Percentiles rank a stretch among this genome's conserved stretches.
Evolutionary conservation across 495 filamentous ascomycete species (phyloP).

Genomic region (Penicillium fimorum): DNA sequence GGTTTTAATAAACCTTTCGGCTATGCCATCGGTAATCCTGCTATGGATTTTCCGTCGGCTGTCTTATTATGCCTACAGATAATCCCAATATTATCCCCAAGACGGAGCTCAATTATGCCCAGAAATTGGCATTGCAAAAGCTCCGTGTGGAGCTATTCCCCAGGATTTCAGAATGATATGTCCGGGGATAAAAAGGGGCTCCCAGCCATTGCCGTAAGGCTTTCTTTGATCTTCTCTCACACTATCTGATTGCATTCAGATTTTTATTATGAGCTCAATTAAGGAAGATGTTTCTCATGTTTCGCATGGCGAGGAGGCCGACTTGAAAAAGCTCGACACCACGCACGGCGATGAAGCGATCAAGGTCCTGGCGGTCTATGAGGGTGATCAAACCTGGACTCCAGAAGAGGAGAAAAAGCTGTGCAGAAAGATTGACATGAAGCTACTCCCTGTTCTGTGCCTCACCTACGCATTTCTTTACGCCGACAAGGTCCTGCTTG

Average conservation of each 20-base stretch:
- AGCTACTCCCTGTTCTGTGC: constrained; percentile 43
- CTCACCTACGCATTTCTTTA: constrained; percentile 40
- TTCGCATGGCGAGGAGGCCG: constrained; percentile 10
- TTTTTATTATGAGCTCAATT: constrained; percentile 8
- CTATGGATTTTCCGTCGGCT: neutral
- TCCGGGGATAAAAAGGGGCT: constrained; percentile 1
- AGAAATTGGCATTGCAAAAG: neutral
- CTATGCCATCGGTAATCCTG: neutral
- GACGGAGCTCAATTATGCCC: neutral
- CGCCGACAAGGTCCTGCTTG: constrained; percentile 53
- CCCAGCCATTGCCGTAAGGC: neutral
- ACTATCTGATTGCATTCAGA: neutral
- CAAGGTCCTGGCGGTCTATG: constrained; percentile 39
- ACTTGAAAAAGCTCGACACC: constrained; percentile 31
- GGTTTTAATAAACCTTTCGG: neutral
- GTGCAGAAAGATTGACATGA: constrained; percentile 46
- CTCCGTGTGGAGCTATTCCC: neutral
- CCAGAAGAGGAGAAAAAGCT: constrained; percentile 46
- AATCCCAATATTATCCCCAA: neutral
- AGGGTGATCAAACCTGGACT: constrained; percentile 40
- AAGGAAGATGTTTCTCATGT: constrained; percentile 2
- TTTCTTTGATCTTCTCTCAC: neutral
- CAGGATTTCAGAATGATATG: neutral
- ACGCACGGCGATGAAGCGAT: constrained; percentile 47
- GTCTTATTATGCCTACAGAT: neutral